phyloP scores from a whole-genome alignment of 768 basidiomycete species.

The Rhodotorula diobovata region DNA sequence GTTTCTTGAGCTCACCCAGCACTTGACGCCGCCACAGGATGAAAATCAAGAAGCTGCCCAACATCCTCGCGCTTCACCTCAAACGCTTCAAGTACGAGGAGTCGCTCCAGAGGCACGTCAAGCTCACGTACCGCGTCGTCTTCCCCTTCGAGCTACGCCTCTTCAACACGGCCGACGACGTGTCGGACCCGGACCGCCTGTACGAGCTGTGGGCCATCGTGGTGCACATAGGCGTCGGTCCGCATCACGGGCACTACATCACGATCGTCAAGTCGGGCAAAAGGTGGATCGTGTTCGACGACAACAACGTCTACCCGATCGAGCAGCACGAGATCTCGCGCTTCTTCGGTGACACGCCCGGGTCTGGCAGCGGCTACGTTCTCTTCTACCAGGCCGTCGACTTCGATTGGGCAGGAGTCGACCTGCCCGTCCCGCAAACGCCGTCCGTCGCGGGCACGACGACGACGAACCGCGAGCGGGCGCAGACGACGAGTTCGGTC shows the following conservation, averaged over 20 bases:
- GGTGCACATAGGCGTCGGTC: constrained; percentile 97
- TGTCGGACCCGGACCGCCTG: constrained; percentile 80
- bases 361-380: constrained; percentile 86
- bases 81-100: constrained; percentile 99
- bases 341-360: constrained; percentile 78
- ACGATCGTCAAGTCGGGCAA: constrained; percentile 79
- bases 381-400: constrained; percentile 94
- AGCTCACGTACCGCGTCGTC: constrained; percentile 91
- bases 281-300: constrained; percentile 89
- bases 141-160: constrained; percentile 91
- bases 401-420: constrained; percentile 22
- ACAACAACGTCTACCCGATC: constrained; percentile 83
- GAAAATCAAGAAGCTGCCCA: constrained; percentile 97
- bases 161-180: constrained; percentile 95
- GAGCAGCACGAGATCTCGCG: constrained; percentile 82
- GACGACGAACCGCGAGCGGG: not conserved
- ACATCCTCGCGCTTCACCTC: constrained; percentile 88
- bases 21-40: constrained; percentile 59
- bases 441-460: not conserved
- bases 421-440: constrained; percentile 7
- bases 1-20: too few relatives aligned
- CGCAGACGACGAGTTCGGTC: constrained; percentile 14
- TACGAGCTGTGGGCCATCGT: constrained; percentile 95
- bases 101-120: constrained; percentile 81
- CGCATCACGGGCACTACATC: constrained; percentile 98